Conservation (phyloP, 371 early-diverging fungal genomes). For the Mucor mucedo region DNA sequence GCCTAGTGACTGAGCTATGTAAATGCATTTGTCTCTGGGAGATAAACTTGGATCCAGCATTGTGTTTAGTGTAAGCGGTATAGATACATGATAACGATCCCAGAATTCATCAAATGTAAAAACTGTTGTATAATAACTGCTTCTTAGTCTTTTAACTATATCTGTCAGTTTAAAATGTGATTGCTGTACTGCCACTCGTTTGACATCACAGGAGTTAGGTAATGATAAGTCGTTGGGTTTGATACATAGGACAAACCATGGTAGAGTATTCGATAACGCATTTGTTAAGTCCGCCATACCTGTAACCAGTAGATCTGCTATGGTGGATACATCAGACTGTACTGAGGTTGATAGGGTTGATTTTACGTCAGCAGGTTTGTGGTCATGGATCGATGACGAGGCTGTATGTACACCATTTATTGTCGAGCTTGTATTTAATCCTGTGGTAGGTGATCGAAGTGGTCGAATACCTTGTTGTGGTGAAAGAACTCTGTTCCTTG, state of each 20-base stretch:
- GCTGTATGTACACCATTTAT: not conserved
- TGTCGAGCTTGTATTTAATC: constrained; percentile 1
- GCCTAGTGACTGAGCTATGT: constrained; percentile 55
- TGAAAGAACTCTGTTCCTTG: constrained; percentile 32
- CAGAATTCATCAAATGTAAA: constrained; percentile 65
- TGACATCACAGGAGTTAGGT: constrained; percentile 62
- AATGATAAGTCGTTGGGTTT: constrained; percentile 69
- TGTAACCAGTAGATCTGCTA: constrained; percentile 55
- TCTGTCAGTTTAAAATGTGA: constrained; percentile 50
- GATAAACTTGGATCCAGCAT: constrained; percentile 45
- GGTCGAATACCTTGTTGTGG: constrained; percentile 55
- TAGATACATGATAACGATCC: constrained; percentile 67
- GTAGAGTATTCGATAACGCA: constrained; percentile 59
- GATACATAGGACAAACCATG: constrained; percentile 88
- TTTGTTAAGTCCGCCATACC: constrained; percentile 74
- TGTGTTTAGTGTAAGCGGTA: constrained; percentile 49
- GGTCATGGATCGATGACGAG: not conserved
- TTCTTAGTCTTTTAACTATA: constrained; percentile 54
- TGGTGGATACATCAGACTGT: constrained; percentile 28
- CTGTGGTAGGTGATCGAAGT: constrained; percentile 27
- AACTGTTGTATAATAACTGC: constrained; percentile 56
- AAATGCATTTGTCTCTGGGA: constrained; percentile 55
- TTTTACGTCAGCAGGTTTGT: constrained; percentile 18
- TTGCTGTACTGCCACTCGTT: constrained; percentile 61
- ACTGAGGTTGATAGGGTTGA: constrained; percentile 10